A percentile compares a stretch with the other conserved stretches of the same genome.
phyloP scores from a whole-genome alignment of 2,329 filamentous ascomycete species.

The Sporothrix dimorphospora region DNA sequence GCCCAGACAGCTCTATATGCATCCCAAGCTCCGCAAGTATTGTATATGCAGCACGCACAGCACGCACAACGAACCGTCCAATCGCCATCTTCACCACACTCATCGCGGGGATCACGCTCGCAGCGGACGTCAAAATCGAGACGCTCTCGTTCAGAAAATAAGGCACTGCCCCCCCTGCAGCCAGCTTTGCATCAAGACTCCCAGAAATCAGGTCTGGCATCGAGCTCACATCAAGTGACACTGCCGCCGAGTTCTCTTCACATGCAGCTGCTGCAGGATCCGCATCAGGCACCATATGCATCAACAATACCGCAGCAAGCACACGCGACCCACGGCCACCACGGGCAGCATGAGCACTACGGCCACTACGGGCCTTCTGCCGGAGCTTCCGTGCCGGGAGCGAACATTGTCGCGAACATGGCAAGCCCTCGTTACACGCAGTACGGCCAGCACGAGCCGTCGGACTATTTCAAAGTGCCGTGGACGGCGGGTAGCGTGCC shows the following conservation, averaged over 20 bases:
- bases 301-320: background rate
- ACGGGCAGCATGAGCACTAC: background rate
- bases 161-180: background rate
- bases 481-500: background rate
- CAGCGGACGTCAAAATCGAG: background rate
- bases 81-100: background rate
- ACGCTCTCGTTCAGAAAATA: background rate
- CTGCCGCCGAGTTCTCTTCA: background rate
- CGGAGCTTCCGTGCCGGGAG: background rate
- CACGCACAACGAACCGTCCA: background rate
- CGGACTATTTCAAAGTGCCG: constrained; percentile 3
- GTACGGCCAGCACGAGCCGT: background rate
- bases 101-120: background rate
- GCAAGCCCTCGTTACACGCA: constrained; percentile 4
- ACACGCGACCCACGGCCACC: background rate
- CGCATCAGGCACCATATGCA: background rate
- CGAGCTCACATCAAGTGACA: background rate
- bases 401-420: background rate
- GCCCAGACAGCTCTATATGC: background rate
- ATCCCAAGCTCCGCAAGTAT: background rate
- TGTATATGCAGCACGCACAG: background rate
- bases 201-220: background rate
- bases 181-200: background rate
- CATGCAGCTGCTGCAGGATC: background rate
- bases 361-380: background rate